Conservation (phyloP, 2,329 filamentous ascomycete species). For the Penicillium sp. region DNA sequence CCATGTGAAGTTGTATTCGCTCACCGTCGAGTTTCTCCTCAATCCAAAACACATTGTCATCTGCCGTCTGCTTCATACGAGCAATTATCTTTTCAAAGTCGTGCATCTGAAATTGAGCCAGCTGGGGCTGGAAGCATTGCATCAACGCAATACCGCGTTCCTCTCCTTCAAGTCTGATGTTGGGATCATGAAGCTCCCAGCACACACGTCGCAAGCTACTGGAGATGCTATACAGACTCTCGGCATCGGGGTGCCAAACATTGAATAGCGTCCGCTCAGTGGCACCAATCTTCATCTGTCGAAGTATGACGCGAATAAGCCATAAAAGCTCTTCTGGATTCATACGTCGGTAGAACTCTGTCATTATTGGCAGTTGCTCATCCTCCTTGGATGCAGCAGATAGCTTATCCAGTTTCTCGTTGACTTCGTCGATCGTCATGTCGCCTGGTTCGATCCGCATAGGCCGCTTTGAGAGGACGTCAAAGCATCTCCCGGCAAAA, state of each 20-base stretch:
- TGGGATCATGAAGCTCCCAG: constrained; percentile 81
- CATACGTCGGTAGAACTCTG: constrained; percentile 84
- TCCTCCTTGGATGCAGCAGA: constrained; percentile 72
- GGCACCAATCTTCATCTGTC: constrained; percentile 70
- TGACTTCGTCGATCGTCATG: constrained; percentile 86
- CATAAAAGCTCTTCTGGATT: constrained; percentile 90
- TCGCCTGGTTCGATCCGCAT: constrained; percentile 69
- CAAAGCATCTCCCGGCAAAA: constrained; percentile 84
- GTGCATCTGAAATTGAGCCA: constrained; percentile 86
- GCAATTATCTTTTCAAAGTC: constrained; percentile 76
- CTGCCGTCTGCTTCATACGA: constrained; percentile 61
- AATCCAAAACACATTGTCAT: constrained; percentile 83
- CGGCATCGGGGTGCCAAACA: constrained; percentile 74
- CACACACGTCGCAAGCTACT: constrained; percentile 87
- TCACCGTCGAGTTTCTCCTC: constrained; percentile 98
- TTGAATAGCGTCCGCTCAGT: constrained; percentile 86
- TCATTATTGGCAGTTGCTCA: constrained; percentile 77
- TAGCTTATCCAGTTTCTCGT: constrained; percentile 75
- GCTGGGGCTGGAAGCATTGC: constrained; percentile 94
- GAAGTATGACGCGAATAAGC: constrained; percentile 89
- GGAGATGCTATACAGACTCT: constrained; percentile 79
- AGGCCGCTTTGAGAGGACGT: constrained; percentile 78
- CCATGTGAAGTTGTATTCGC: constrained; percentile 94
- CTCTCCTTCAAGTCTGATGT: constrained; percentile 68
- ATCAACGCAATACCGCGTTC: constrained; percentile 74